Conservation (phyloP, 2,329 filamentous ascomycete genomes). For the Mariannaea elegans region DNA sequence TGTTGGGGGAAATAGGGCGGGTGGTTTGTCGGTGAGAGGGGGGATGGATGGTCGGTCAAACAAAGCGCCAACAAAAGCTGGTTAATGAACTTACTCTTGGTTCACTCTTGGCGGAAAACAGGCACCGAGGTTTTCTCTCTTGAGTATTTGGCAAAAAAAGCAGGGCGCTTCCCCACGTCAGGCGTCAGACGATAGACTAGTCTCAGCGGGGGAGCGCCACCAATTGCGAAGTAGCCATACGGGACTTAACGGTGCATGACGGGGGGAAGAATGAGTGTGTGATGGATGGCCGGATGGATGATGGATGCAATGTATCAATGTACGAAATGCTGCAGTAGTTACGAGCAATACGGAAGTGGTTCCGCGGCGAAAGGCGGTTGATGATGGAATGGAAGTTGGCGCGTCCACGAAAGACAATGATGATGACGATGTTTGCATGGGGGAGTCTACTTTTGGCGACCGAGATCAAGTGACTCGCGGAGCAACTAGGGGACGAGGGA, state of each 20-base stretch:
- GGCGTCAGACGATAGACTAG: background rate
- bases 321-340: no score
- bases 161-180: conserved; percentile 20
- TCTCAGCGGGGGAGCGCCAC: background rate
- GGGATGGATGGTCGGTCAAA: conserved; percentile 1
- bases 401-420: background rate
- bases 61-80: background rate
- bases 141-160: conserved; percentile 8
- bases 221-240: background rate
- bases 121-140: conserved; percentile 9
- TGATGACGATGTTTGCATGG: background rate
- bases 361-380: background rate
- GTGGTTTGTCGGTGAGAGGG: conserved; percentile 12
- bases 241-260: background rate
- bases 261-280: background rate
- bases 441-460: background rate
- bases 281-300: no score
- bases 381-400: background rate
- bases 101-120: conserved; percentile 6
- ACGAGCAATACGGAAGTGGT: no score
- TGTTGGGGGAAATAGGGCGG: background rate
- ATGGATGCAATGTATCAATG: no score
- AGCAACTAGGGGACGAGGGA: background rate
- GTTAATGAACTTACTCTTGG: no score
- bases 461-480: conserved; percentile 8